Base-by-base conservation (phyloP, 2,329 filamentous ascomycete species). In the Calonectria pauciramosa region DNA sequence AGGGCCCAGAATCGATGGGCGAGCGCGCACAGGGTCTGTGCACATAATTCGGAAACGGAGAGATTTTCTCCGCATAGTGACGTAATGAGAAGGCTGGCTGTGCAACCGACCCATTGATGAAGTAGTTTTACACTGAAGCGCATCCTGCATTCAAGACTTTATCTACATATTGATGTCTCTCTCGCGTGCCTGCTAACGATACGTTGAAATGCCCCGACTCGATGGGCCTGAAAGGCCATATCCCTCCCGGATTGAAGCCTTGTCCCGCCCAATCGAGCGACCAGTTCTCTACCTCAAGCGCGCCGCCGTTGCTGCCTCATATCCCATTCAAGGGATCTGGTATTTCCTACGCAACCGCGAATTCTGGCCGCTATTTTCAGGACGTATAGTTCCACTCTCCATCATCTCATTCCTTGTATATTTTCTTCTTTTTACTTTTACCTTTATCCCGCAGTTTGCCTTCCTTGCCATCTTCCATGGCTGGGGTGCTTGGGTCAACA, bases 391-490 rank as follows among this genome's bases (percentile, higher is more conserved):
- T 0, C 96, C 96, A 0, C 90, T 98, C 34, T 91, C 94, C 3
- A 87, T 98, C 18, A 93, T 98, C 16, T 98, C 96, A 0, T 87
- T 93, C 18, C 91, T 97, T 70, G 94, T 98, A 18, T 95, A 98
- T 76, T 87, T 93, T n/a, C 88, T 97, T 26, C 91, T 99, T 26
- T 99, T 99, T 85, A 89, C 95, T 16, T 97, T 97, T 85, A 89
- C 95, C 0, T 99, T 98, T 80, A 86, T 98, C 3, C 96, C 96
- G 0, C 95, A 99, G 83, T 95, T 95, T 71, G 94, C 95, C 1
- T 95, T 99, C 81, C 90, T 99, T 28, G 93, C 94, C 20, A 91
- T 99, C 78, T 99, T 98, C 84, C 96, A 99, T 80, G 94, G 94
- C 28, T 90, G 92, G 73, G 93, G 93, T 36, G 97, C 97, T n/a